Percentiles rank a stretch among this genome's conserved stretches.
Evolutionary conservation across 768 basidiomycete species (phyloP).

Genomic region (Favolaschia claudopus): DNA sequence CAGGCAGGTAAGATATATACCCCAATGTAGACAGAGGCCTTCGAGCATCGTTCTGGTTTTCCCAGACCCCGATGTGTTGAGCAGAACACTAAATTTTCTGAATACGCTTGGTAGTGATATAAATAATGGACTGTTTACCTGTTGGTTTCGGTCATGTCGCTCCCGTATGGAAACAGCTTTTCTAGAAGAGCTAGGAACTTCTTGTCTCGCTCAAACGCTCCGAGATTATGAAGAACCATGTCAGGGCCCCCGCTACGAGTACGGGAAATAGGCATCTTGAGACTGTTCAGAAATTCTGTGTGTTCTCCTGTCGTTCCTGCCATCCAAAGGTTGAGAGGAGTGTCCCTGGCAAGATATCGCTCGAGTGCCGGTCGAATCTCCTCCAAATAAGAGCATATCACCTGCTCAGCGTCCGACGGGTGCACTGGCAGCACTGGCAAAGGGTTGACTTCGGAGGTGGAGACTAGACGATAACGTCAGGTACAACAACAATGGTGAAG

Average conservation of each 20-base stretch:
- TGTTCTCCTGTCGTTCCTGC: not conserved
- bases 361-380: not conserved
- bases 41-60: slow-evolving; percentile 54
- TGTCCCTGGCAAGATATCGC: not conserved
- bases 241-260: not conserved
- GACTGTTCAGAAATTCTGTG: not conserved
- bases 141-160: too few relatives aligned
- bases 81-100: slow-evolving; percentile 43
- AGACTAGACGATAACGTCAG: not conserved
- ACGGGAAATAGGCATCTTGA: not conserved
- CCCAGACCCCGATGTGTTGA: slow-evolving; percentile 57
- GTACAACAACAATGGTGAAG: not conserved
- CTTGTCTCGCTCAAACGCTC: not conserved
- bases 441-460: not conserved
- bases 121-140: too few relatives aligned
- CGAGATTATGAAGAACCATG: slow-evolving; percentile 3
- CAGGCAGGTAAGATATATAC: slow-evolving; percentile 55
- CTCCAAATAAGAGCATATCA: not conserved
- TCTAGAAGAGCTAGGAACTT: not conserved
- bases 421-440: too few relatives aligned
- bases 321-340: not conserved
- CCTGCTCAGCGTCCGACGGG: not conserved
- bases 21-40: slow-evolving; percentile 54
- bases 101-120: not conserved
- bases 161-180: not conserved